phyloP scores from a whole-genome alignment of 306 rosid genomes.

The Dalbergia cultrata region DNA sequence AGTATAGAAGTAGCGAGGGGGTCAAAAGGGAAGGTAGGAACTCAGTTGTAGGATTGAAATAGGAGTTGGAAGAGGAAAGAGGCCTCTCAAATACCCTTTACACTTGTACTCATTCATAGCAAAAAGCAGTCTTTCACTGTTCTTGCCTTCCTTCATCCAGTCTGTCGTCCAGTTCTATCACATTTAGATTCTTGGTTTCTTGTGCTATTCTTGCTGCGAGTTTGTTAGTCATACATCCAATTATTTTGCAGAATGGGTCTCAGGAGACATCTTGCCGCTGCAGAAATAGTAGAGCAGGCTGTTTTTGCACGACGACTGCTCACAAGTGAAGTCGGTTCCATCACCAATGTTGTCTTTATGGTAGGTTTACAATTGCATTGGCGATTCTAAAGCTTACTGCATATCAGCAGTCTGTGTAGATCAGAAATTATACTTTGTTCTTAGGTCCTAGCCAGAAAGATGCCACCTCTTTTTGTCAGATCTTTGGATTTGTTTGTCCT shows the following conservation, averaged over 20 bases:
- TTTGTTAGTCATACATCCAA: constrained; percentile 29
- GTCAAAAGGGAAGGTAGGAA: too few relatives aligned
- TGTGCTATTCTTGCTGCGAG: constrained; percentile 26
- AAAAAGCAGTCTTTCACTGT: not conserved
- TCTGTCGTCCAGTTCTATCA: not conserved
- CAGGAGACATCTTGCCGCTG: constrained; percentile 82
- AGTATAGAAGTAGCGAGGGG: not conserved
- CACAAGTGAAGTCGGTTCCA: constrained; percentile 82
- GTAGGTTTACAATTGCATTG: constrained; percentile 52
- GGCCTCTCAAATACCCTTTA: not conserved
- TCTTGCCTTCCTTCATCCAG: not conserved
- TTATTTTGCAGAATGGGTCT: constrained; percentile 89
- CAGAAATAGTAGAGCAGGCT: constrained; percentile 95
- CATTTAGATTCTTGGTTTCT: not conserved
- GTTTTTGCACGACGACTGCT: constrained; percentile 81
- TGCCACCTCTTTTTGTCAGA: constrained; percentile 1
- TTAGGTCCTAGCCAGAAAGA: not conserved
- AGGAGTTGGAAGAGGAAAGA: not conserved
- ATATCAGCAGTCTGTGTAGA: not conserved
- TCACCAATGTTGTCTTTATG: constrained; percentile 94
- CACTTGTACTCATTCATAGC: not conserved
- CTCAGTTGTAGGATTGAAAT: too few relatives aligned
- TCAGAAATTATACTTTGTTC: constrained; percentile 24
- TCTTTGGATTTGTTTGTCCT: constrained; percentile 16
- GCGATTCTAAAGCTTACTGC: constrained; percentile 8